These are phyloP conservation scores for Pseudopediastrum boryanum DNA, from an alignment of 139 green algal species.

Conservation along the genomic window DNA sequence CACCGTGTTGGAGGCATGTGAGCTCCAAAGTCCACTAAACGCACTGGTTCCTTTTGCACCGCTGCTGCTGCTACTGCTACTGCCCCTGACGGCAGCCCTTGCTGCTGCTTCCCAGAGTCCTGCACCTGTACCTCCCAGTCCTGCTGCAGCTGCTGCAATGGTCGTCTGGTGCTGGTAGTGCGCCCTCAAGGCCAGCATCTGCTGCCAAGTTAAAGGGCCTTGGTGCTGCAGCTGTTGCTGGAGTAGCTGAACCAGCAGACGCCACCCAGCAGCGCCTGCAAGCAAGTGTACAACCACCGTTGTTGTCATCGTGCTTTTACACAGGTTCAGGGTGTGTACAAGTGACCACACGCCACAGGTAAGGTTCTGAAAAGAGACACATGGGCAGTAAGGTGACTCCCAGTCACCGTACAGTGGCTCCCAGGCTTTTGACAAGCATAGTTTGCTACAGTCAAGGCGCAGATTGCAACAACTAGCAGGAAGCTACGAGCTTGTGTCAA, in stretches of 20 bases:
- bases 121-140: too few relatives aligned
- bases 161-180: too few relatives aligned
- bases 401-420: background rate
- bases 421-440: background rate
- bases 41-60: too few relatives aligned
- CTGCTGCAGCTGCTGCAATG: too few relatives aligned
- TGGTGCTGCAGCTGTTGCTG: background rate
- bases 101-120: too few relatives aligned
- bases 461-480: too few relatives aligned
- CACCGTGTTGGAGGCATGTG: too few relatives aligned
- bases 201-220: background rate
- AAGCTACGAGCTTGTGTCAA: too few relatives aligned
- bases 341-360: background rate
- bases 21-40: too few relatives aligned
- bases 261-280: constrained; percentile 27
- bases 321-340: background rate
- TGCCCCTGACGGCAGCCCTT: too few relatives aligned
- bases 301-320: background rate
- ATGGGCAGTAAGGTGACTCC: background rate
- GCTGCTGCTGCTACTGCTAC: too few relatives aligned
- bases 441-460: too few relatives aligned
- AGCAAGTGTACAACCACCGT: background rate
- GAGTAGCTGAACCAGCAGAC: constrained; percentile 20
- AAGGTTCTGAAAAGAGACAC: background rate
- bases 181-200: background rate